Evolutionary conservation across 2,329 filamentous ascomycete species (phyloP), one percentile per base, ranked within the genome.

Genomic region (Fusarium brachygibbosum): DNA sequence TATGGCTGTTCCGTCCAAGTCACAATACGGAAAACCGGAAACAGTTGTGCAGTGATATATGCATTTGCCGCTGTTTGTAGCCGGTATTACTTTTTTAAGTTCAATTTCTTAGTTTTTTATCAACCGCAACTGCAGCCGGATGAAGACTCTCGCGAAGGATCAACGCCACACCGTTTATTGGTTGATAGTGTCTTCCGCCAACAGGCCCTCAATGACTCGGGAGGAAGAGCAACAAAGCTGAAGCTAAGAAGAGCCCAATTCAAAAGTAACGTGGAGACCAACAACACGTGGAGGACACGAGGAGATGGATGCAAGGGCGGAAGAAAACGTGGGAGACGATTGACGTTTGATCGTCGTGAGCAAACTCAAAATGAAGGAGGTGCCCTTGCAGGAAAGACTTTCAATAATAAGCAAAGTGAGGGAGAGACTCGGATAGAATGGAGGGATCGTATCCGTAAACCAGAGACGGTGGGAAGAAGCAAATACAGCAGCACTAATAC

Each of bases 281-380:
- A 51, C 48, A 49, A 66, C 71, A 75, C 73, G 73, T 73, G 73
- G 70, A 74, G 40, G 52, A 40, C 68, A 74, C 71, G 64, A 68
- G 48, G 57, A 34, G n/a, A 52, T 50, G 46, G 29, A 52, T 56
- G 49, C 48, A 65, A 53, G 58, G 49, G 62, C 32, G 49, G 48
- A 41, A 41, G 23, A 70, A 29, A 71, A 70, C 57, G 66, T 59
- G 70, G 48, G 19, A 52, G 44, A 50, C 62, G 12, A 63, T 38
- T 62, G 13, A 66, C 49, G 66, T 70, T 66, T 50, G 55, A 67
- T 59, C 42, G 40, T 49, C n/a, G 45, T 40, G 23, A 50, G 23
- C 32, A 50, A 50, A 50, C 48, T 28, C 34, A 38, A n/a, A 44
- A 40, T 40, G 38, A 52, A n/a, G 40, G 23, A 34, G 49, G 38